Conservation (phyloP, 2,329 filamentous ascomycete species). For the Pyricularia sp. region DNA sequence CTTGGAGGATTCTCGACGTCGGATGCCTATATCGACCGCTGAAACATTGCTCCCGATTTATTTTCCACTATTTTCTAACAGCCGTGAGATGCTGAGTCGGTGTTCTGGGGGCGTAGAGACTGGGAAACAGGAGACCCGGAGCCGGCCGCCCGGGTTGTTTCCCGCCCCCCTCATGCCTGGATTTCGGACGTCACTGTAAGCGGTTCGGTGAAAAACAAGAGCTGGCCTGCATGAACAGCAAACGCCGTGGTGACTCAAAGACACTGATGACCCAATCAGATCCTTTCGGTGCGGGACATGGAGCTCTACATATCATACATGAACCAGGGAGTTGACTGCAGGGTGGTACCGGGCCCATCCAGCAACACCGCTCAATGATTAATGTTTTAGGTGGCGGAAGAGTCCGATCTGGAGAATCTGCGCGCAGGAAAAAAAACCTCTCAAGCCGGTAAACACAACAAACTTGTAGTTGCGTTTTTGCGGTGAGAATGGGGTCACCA, state of each 20-base stretch:
- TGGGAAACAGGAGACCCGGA: background rate
- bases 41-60: background rate
- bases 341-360: background rate
- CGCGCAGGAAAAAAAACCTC: background rate
- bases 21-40: background rate
- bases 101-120: background rate
- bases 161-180: background rate
- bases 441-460: background rate
- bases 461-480: background rate
- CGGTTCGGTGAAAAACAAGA: background rate
- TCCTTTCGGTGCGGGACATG: background rate
- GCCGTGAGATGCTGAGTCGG: background rate
- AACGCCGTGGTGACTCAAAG: background rate
- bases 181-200: background rate
- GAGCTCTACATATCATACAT: background rate
- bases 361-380: background rate
- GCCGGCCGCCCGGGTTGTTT: background rate
- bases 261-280: background rate
- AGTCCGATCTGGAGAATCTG: background rate
- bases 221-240: background rate
- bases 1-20: background rate
- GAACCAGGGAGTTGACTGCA: background rate
- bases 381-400: background rate
- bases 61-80: background rate
- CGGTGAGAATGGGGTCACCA: background rate